Evolutionary conservation across 768 basidiomycete genomes (phyloP).

Genomic region (Kwoniella heveanensis): DNA sequence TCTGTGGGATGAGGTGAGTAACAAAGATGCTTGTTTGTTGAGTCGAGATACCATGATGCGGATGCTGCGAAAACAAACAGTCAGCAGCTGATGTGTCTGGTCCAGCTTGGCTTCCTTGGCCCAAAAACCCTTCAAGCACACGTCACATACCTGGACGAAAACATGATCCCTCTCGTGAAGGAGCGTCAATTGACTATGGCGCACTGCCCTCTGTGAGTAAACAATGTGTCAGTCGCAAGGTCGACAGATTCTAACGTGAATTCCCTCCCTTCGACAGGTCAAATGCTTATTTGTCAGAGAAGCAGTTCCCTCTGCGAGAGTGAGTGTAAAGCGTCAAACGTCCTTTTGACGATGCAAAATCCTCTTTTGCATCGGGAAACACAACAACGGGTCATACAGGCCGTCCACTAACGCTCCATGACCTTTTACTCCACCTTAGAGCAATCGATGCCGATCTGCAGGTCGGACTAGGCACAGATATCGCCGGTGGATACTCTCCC

Average conservation of each 20-base stretch:
- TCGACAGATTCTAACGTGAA: neutral
- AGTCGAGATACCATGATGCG: too few species aligned
- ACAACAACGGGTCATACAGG: neutral
- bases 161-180: constrained; percentile 63
- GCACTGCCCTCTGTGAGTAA: constrained; percentile 71
- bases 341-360: too few species aligned
- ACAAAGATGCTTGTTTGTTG: too few species aligned
- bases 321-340: too few species aligned
- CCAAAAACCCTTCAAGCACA: constrained; percentile 77
- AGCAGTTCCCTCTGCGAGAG: constrained; percentile 44
- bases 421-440: constrained; percentile 59
- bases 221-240: too few species aligned
- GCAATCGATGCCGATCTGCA: constrained; percentile 67
- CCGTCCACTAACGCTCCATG: neutral
- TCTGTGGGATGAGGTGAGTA: constrained; percentile 70
- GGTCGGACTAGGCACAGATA: constrained; percentile 80
- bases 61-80: too few species aligned
- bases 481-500: constrained; percentile 81
- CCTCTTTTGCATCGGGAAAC: too few species aligned
- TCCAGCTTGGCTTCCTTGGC: constrained; percentile 66
- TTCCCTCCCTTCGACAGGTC: constrained; percentile 57
- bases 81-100: too few species aligned
- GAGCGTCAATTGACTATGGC: constrained; percentile 67
- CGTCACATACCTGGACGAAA: constrained; percentile 73
- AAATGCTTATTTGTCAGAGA: constrained; percentile 76